Evolutionary conservation across 1,139 yeast genomes (phyloP).

Genomic region (Nakaseomyces kungkrabaensis): DNA sequence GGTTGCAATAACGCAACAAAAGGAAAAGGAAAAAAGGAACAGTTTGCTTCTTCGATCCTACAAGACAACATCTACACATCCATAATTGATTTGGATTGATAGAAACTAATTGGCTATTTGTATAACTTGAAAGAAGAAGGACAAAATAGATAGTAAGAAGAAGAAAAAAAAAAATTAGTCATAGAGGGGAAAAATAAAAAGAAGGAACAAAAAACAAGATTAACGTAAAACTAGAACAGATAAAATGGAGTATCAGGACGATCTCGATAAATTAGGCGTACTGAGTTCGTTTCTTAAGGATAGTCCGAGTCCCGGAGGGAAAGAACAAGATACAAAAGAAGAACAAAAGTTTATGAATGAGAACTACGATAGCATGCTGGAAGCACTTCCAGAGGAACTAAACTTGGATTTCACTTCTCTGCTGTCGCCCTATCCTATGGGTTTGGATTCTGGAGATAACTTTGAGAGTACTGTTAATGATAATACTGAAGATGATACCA

Average conservation of each 20-base stretch:
- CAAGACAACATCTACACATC: too few species aligned
- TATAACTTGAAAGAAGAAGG: too few species aligned
- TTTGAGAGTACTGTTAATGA: too few species aligned
- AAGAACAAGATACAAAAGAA: not conserved
- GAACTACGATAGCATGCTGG: conserved; percentile 29
- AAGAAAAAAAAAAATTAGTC: not conserved
- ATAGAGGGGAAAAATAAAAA: not conserved
- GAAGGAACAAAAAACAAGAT: not conserved
- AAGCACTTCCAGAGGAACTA: conserved; percentile 28
- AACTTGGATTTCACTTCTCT: conserved; percentile 8
- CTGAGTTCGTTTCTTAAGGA: not conserved
- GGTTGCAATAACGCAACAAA: too few species aligned
- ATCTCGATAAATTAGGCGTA: not conserved
- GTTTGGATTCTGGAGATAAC: not conserved
- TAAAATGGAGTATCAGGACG: conserved; percentile 1
- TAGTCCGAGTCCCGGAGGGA: not conserved
- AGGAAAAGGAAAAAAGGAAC: too few species aligned
- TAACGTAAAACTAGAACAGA: not conserved
- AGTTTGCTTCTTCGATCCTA: too few species aligned
- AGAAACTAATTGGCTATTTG: too few species aligned
- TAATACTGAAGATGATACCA: not conserved
- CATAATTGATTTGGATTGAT: too few species aligned
- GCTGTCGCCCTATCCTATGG: conserved; percentile 4
- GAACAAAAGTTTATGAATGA: conserved; percentile 1
- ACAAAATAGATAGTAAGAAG: not conserved